phyloP scores from a whole-genome alignment of 768 basidiomycete genomes.

The Lactarius sanguifluus region DNA sequence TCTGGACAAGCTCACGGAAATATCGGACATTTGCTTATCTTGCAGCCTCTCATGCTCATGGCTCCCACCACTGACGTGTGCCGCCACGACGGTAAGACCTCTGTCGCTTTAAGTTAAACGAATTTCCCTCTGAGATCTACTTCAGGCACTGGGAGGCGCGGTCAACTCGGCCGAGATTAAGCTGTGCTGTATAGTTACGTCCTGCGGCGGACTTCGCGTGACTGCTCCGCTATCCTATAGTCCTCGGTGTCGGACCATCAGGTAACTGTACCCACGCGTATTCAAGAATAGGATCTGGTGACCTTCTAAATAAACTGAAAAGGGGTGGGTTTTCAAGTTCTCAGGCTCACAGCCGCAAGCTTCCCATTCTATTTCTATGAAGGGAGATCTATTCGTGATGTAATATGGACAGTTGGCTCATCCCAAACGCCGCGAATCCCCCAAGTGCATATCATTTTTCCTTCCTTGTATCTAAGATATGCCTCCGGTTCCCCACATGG shows the following conservation, averaged over 20 bases:
- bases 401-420: neutral
- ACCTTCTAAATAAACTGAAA: neutral
- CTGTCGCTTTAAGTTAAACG: neutral
- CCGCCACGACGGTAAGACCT: neutral
- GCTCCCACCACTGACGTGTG: neutral
- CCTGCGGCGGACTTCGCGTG: neutral
- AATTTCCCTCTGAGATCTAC: neutral
- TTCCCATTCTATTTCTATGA: neutral
- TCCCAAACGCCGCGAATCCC: constrained; percentile 6
- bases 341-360: neutral
- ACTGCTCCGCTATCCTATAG: neutral
- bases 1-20: neutral
- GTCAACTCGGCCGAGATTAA: neutral
- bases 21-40: neutral
- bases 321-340: neutral
- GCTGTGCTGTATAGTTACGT: neutral
- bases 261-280: neutral
- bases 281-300: neutral
- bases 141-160: neutral
- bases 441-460: constrained; percentile 2
- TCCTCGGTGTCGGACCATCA: neutral
- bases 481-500: neutral
- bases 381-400: neutral
- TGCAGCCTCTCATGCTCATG: neutral
- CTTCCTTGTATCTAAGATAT: neutral